Evolutionary conservation across 176 grass and related monocot genomes (phyloP).

Genomic region (Typha latifolia): DNA sequence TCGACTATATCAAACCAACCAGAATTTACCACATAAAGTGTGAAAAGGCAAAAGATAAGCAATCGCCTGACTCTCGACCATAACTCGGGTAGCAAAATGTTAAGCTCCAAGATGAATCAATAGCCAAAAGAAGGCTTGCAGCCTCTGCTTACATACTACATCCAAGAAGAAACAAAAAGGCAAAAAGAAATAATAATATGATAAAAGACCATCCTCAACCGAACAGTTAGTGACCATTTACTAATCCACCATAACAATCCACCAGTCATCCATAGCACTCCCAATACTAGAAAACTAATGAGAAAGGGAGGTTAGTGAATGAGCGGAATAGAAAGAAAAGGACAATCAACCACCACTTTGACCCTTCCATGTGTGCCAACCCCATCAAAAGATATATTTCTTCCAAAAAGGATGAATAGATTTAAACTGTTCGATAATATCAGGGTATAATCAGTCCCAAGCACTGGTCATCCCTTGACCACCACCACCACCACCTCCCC

Average conservation of each 20-base stretch:
- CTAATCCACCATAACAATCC: conserved; percentile 4
- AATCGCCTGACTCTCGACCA: no score
- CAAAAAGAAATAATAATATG: neutral
- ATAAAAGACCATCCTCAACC: neutral
- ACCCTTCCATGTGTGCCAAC: neutral
- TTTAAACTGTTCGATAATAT: neutral
- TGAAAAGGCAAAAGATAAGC: no score
- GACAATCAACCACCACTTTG: neutral
- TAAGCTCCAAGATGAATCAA: no score
- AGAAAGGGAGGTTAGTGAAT: conserved; percentile 6
- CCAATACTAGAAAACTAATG: neutral
- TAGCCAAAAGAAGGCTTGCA: no score
- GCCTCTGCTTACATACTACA: no score
- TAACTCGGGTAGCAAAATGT: no score
- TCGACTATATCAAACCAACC: no score
- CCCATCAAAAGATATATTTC: conserved; percentile 11
- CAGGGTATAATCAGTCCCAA: conserved; percentile 48
- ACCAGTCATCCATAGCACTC: neutral
- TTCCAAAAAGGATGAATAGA: conserved; percentile 31
- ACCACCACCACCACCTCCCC: conserved; percentile 12
- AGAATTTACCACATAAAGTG: no score
- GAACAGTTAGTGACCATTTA: neutral
- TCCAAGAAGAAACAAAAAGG: neutral
- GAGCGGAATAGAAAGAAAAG: neutral
- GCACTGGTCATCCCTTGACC: conserved; percentile 54